Conservation (phyloP, 108 stramenopile genomes). For the Skeletonema potamos region DNA sequence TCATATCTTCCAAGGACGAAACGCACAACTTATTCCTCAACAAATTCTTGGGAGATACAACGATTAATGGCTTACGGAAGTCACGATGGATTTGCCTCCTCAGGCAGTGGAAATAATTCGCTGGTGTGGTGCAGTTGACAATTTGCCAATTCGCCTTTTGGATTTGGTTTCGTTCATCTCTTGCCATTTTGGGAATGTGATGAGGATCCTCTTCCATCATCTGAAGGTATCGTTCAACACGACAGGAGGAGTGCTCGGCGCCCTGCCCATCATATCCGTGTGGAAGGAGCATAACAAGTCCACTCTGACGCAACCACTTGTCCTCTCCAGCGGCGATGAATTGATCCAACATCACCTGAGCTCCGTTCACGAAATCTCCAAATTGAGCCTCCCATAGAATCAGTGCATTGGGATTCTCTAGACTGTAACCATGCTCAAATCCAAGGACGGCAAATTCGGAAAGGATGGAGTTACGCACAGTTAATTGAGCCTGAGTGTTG, state of each 20-base stretch:
- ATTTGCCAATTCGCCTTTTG: constrained; percentile 98
- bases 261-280: constrained; percentile 99
- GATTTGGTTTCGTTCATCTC: constrained; percentile 91
- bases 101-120: constrained; percentile 99
- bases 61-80: constrained; percentile 99
- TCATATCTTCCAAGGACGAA: constrained; percentile 91
- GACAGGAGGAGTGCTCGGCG: constrained; percentile 97
- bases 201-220: constrained; percentile 96
- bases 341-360: constrained; percentile 98
- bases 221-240: constrained; percentile 98
- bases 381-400: constrained; percentile 99
- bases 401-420: constrained; percentile 97
- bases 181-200: constrained; percentile 84
- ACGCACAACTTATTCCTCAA: constrained; percentile 90
- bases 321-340: constrained; percentile 98
- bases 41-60: constrained; percentile 96
- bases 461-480: constrained; percentile 92
- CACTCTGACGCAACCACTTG: constrained; percentile 98
- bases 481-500: constrained; percentile 91
- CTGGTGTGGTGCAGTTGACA: constrained; percentile 97
- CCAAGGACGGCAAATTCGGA: constrained; percentile 98
- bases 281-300: constrained; percentile 94
- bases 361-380: constrained; percentile 98
- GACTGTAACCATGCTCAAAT: constrained; percentile 97
- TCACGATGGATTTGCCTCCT: constrained; percentile 98